Conservation (phyloP, 2,329 filamentous ascomycete species). For the Claviceps africana region DNA sequence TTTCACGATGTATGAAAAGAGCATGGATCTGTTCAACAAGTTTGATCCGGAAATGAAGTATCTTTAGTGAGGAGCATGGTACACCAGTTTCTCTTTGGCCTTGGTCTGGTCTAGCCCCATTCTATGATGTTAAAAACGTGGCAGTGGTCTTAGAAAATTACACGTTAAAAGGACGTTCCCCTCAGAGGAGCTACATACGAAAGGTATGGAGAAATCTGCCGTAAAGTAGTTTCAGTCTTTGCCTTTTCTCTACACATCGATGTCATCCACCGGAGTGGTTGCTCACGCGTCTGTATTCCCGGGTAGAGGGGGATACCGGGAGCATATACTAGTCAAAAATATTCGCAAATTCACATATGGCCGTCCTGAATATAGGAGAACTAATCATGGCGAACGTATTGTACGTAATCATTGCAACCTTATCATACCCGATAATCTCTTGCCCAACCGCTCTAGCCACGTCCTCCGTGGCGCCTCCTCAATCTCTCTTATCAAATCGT, state of each 20-base stretch:
- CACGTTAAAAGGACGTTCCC: not conserved
- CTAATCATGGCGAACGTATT: not conserved
- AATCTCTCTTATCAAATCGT: conserved; percentile 45
- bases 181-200: no score
- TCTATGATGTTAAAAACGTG: not conserved
- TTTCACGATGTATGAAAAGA: conserved; percentile 97
- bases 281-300: no score
- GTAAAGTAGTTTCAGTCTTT: not conserved
- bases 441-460: conserved; percentile 36
- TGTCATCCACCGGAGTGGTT: not conserved
- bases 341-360: not conserved
- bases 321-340: not conserved
- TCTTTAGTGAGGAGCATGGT: conserved; percentile 37
- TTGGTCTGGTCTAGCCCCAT: not conserved
- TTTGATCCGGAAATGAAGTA: conserved; percentile 76
- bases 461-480: conserved; percentile 46
- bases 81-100: not conserved
- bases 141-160: no score
- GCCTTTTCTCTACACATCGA: not conserved
- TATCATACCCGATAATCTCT: conserved; percentile 45
- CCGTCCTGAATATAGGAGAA: not conserved
- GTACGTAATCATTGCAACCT: conserved; percentile 33
- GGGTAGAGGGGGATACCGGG: no score
- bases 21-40: conserved; percentile 70
- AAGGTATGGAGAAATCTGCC: not conserved